Percentiles rank a stretch among this genome's conserved stretches.
phyloP scores from a whole-genome alignment of 2,329 filamentous ascomycete genomes.

The Cordyceps cicadae region DNA sequence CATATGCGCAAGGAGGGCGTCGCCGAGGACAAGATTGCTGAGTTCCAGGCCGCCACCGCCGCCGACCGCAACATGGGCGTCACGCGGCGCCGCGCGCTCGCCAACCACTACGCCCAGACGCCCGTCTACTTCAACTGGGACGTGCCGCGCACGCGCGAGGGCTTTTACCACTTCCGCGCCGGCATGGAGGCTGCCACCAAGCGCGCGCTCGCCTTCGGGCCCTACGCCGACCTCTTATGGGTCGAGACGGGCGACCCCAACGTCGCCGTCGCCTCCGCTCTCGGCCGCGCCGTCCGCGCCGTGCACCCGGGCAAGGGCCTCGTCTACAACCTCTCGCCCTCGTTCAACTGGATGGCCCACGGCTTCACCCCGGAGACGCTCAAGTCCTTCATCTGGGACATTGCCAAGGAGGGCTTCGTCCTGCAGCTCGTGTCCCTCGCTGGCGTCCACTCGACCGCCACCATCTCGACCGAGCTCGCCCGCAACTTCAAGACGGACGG shows the following conservation, averaged over 20 bases:
- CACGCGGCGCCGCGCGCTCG: slow-evolving; percentile 65
- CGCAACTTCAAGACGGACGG: slow-evolving; percentile 79
- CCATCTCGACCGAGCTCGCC: slow-evolving; percentile 64
- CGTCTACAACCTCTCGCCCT: slow-evolving; percentile 93
- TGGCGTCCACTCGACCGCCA: slow-evolving; percentile 57
- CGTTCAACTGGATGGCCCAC: slow-evolving; percentile 98
- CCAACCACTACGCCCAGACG: slow-evolving; percentile 55
- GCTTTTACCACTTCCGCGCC: slow-evolving; percentile 82
- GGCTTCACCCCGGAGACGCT: slow-evolving; percentile 78
- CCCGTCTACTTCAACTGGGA: slow-evolving; percentile 23
- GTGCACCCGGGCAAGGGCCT: slow-evolving; percentile 72
- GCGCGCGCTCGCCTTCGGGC: slow-evolving; percentile 82
- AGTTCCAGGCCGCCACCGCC: slow-evolving; percentile 56
- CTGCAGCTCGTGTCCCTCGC: slow-evolving; percentile 60
- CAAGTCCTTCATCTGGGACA: slow-evolving; percentile 91
- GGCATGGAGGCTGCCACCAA: slow-evolving; percentile 85
- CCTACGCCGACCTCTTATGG: slow-evolving; percentile 92
- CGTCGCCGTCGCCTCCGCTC: slow-evolving; percentile 65
- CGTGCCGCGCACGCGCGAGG: slow-evolving; percentile 83
- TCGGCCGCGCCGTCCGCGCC: slow-evolving; percentile 67
- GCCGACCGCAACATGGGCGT: slow-evolving; percentile 68
- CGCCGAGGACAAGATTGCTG: slow-evolving; percentile 52
- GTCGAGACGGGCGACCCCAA: slow-evolving; percentile 89
- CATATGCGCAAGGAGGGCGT: slow-evolving; percentile 63
- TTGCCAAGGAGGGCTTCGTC: slow-evolving; percentile 77